Percentiles rank a stretch among this genome's conserved stretches.
phyloP scores from a whole-genome alignment of 805 yeast genomes.

The Suhomyces kilbournensis region DNA sequence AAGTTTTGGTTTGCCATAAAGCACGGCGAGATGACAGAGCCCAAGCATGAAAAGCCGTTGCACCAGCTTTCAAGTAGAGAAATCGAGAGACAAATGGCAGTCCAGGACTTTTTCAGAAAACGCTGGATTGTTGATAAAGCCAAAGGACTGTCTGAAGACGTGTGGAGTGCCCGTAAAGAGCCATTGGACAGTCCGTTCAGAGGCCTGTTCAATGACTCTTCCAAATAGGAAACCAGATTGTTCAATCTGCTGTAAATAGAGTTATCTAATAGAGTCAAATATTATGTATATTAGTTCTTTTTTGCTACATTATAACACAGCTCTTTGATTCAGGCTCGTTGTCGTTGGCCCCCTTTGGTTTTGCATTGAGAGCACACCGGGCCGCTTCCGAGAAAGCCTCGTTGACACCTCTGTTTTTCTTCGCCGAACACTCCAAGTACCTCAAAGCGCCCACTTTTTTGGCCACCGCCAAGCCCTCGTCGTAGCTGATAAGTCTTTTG shows the following conservation, averaged over 20 bases:
- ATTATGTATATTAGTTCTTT: background rate
- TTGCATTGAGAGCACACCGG: slow-evolving; percentile 89
- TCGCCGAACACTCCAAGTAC: slow-evolving; percentile 95
- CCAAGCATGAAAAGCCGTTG: slow-evolving; percentile 31
- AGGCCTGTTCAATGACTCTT: background rate
- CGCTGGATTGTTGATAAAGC: slow-evolving; percentile 58
- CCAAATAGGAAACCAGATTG: no score
- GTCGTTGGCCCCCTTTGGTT: slow-evolving; percentile 68
- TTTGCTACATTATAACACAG: slow-evolving; percentile 36
- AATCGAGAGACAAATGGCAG: slow-evolving; percentile 44
- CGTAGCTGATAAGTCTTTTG: slow-evolving; percentile 71
- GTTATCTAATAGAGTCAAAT: background rate
- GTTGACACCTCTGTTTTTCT: slow-evolving; percentile 95
- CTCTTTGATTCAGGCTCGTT: slow-evolving; percentile 42
- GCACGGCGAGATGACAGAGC: slow-evolving; percentile 37
- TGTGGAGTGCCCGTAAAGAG: slow-evolving; percentile 60
- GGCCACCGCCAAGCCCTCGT: slow-evolving; percentile 92
- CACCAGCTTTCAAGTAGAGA: slow-evolving; percentile 36
- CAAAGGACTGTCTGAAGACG: slow-evolving; percentile 76
- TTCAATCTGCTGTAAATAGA: no score
- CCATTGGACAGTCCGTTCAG: slow-evolving; percentile 15
- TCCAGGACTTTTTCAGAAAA: slow-evolving; percentile 70
- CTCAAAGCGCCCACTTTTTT: slow-evolving; percentile 90
- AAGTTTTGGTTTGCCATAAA: slow-evolving; percentile 79
- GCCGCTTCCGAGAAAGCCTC: slow-evolving; percentile 99